Percentiles rank a stretch among this genome's conserved stretches.
Evolutionary conservation across 352 stramenopile species (phyloP).

Genomic region (Phytophthora quininea): DNA sequence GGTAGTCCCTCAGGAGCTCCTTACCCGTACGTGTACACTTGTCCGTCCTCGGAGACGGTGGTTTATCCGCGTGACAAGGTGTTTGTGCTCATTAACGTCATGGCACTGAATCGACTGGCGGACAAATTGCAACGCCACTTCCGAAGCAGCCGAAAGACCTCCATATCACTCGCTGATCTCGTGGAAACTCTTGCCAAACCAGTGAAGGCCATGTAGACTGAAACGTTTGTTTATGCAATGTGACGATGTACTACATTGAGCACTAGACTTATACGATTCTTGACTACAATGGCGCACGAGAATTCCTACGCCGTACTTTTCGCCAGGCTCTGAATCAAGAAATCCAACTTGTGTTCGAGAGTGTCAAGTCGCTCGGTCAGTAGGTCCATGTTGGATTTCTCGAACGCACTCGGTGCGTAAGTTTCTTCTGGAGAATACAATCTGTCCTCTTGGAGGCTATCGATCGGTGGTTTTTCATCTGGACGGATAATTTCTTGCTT

Average conservation of each 20-base stretch:
- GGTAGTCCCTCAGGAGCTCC: conserved; percentile 53
- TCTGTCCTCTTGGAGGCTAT: conserved; percentile 4
- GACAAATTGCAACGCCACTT: conserved; percentile 82
- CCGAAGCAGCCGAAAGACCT: conserved; percentile 41
- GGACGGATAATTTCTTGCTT: conserved; percentile 7
- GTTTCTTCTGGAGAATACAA: conserved; percentile 4
- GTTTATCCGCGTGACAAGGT: conserved; percentile 80
- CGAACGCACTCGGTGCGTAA: neutral
- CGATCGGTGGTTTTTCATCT: conserved; percentile 5
- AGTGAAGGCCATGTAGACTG: conserved; percentile 20
- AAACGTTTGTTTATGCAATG: neutral
- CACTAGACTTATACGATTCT: too few relatives aligned
- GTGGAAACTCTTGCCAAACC: conserved; percentile 24
- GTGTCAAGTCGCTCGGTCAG: conserved; percentile 15
- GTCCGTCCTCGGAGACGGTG: conserved; percentile 58
- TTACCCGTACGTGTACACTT: conserved; percentile 86
- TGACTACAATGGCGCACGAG: too few relatives aligned
- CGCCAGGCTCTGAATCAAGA: conserved; percentile 20
- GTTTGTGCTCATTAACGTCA: conserved; percentile 82
- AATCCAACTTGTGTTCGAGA: conserved; percentile 23
- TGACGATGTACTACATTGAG: neutral
- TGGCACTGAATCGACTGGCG: conserved; percentile 71
- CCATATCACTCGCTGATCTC: conserved; percentile 29
- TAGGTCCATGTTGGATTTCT: neutral
- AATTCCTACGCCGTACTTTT: neutral